Conservation (phyloP, 2,329 filamentous ascomycete species). For the Neonectria hederae region DNA sequence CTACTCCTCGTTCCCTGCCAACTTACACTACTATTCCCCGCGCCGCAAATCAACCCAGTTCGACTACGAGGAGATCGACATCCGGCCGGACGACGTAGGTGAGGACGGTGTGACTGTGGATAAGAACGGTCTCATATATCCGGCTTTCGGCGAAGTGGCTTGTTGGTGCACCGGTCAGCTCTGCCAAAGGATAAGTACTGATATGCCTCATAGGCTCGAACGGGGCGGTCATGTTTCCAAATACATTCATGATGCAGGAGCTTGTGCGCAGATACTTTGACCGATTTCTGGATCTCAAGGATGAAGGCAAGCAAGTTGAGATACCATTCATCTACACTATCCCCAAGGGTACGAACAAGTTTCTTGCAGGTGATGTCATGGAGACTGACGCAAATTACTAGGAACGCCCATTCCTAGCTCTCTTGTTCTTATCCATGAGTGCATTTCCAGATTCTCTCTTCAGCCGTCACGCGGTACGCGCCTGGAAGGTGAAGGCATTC, state of each 20-base stretch:
- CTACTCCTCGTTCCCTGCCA: slow-evolving; percentile 29
- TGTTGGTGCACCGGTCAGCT: not conserved
- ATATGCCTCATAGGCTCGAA: slow-evolving; percentile 23
- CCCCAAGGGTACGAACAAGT: slow-evolving; percentile 20
- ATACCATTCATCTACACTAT: slow-evolving; percentile 30
- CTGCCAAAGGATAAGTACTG: not conserved
- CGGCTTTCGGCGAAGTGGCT: too few species aligned
- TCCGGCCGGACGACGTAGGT: not conserved
- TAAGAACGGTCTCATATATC: slow-evolving; percentile 27
- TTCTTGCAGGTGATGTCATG: not conserved
- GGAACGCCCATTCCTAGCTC: slow-evolving; percentile 25
- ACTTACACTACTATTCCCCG: slow-evolving; percentile 26
- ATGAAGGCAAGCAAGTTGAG: slow-evolving; percentile 15
- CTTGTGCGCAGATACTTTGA: slow-evolving; percentile 28
- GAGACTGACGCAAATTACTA: not conserved
- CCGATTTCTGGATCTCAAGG: slow-evolving; percentile 25
- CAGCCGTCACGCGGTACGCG: slow-evolving; percentile 33
- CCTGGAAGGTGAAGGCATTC: slow-evolving; percentile 21
- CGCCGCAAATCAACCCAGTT: slow-evolving; percentile 16
- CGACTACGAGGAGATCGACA: slow-evolving; percentile 12
- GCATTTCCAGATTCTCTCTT: slow-evolving; percentile 28
- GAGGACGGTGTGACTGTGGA: slow-evolving; percentile 23
- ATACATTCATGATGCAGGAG: slow-evolving; percentile 36
- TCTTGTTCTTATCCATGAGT: slow-evolving; percentile 30
- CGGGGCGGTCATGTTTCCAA: slow-evolving; percentile 33